A percentile compares a stretch with the other conserved stretches of the same genome.
These are phyloP conservation scores for Tephrocybe rancida DNA, from an alignment of 768 basidiomycete genomes.

Conservation along the genomic window DNA sequence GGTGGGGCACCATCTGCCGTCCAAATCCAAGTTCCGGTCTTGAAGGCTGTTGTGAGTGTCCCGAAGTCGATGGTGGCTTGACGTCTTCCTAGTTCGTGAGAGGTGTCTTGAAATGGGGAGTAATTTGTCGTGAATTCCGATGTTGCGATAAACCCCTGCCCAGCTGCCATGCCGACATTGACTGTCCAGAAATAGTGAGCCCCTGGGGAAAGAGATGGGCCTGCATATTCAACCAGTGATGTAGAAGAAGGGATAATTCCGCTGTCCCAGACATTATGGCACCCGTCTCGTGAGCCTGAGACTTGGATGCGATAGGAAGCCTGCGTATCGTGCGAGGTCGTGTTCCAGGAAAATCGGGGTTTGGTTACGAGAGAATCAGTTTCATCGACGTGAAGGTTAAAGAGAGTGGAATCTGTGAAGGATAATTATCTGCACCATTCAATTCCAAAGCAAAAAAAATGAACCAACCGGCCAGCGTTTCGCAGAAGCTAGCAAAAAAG, in stretches of 20 bases:
- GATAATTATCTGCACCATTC: background rate
- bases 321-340: slow-evolving; percentile 5
- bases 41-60: slow-evolving; percentile 6
- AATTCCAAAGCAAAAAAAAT: background rate
- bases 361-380: slow-evolving; percentile 3
- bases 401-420: slow-evolving; percentile 12
- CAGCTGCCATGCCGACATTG: background rate
- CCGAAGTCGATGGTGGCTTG: slow-evolving; percentile 6
- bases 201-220: background rate
- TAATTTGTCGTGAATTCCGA: slow-evolving; percentile 1
- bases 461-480: slow-evolving; percentile 15
- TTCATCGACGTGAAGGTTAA: slow-evolving; percentile 13
- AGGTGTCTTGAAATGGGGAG: background rate
- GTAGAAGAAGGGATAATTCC: slow-evolving; percentile 4
- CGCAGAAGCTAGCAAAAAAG: slow-evolving; percentile 7
- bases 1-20: slow-evolving; percentile 8
- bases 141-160: background rate
- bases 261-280: slow-evolving; percentile 6
- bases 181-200: slow-evolving; percentile 9
- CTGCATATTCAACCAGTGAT: slow-evolving; percentile 10
- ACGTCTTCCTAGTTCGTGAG: slow-evolving; percentile 1
- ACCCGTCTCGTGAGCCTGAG: background rate
- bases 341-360: slow-evolving; percentile 8
- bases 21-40: slow-evolving; percentile 15
- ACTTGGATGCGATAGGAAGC: slow-evolving; percentile 8